Base-by-base conservation (phyloP, 1,139 yeast species). In the Eremothecium gossypii region DNA sequence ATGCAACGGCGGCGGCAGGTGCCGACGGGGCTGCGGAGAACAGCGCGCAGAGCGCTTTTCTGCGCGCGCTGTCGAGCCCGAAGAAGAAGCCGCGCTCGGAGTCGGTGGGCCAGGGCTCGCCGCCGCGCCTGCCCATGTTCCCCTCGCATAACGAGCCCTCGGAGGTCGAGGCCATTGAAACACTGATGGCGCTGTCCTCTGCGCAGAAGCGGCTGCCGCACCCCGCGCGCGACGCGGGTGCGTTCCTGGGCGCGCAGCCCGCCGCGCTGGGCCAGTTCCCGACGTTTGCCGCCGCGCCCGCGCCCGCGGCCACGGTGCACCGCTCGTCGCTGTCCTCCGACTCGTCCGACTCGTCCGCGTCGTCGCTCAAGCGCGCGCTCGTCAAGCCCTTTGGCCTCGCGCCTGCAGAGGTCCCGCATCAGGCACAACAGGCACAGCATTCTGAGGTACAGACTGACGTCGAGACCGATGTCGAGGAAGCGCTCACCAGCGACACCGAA, bases 101-200 rank as follows among this genome's bases (percentile, higher is more conserved):
- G 13, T 50, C 50, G 10, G 27, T 41, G 40, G 39, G 39, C 14
- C 32, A 39, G 7, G 32, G 38, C 17, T 41, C 55, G 1, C 51
- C 50, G 12, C 45, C 53, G 6, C 40, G 39, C 34, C 28, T 39
- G 33, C 29, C 46, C 14, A n/a, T 47, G 8, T 27, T 44, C 2
- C 32, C 42, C 7, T 30, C 40, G 28, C 7, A 26, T n/a, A 48
- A 36, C 32, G 51, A 49, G n/a, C 58, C 60, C 8, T 56, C 62
- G 7, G 73, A 70, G 48, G 73, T 64, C 2, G 74, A 69, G 42
- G 74, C 74, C 2, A 64, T 70, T 7, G 72, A 68, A 45, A 67
- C 71, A 4, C 49, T 70, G 26, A 70, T 70, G 71, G 68, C 71
- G 9, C 53, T 70, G 31, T 63, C 73, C 3, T 67, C 73, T 10